Base-by-base conservation (phyloP, 2,329 filamentous ascomycete species). In the Colletotrichum somersetense region DNA sequence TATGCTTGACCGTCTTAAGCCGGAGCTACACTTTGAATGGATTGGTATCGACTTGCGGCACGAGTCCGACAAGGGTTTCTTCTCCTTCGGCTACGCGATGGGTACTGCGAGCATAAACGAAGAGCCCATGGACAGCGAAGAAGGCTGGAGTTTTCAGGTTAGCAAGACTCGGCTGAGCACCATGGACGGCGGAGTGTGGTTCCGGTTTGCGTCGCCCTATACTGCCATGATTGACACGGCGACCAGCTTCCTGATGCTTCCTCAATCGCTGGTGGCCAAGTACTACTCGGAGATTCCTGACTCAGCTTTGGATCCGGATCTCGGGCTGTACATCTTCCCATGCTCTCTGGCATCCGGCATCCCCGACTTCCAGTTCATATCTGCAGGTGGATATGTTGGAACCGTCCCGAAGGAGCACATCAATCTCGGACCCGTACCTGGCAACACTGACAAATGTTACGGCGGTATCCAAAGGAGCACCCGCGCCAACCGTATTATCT, bases 401-500 rank as follows among this genome's bases (percentile, higher is more conserved):
- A 88, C 82, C 26, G 83, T 92, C 8, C 85, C 88, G 0, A 89
- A 89, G 1, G 78, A 79, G 2, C 85, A 88, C 69, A 81, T 92
- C 73, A 86, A 88, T 73, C 91, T 89, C 76, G 84, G 88, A 1
- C 79, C 84, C 18, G 81, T 86, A 33, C 80, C 85, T 16, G 81
- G 85, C 20, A 84, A 85, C 14, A 82, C 82, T 2, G 85, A 85
- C 38, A 85, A 79, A 67, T 96, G 94, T 85, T 95, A 89, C 80
- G 93, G 93, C 67, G 94, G 93, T 61, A 88, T 97, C 74, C 94
- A 96, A 85, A 85, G 83, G 44, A 80, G 84, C 55, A 81, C 80
- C 20, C 78, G 77, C 33, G 76, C 84, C 62, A 77, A 79, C 1
- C 86, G 91, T 74, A 89, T 87, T 67, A 94, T 97, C 77, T 88